These are phyloP conservation scores for Ambrosia artemisiifolia DNA, from an alignment of 129 eudicot species.

Conservation along the genomic window DNA sequence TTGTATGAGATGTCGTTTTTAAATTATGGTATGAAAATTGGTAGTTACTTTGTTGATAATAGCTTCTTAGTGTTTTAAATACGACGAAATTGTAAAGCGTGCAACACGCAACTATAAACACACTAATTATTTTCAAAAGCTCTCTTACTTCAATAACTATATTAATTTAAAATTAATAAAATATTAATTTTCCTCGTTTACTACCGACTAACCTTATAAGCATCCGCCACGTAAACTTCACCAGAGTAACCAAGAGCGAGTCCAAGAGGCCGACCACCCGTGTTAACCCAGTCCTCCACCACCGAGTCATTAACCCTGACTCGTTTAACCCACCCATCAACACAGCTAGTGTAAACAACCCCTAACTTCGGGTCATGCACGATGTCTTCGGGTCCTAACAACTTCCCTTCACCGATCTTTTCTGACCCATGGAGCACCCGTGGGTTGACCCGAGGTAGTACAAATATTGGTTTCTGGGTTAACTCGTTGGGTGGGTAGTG, in stretches of 20 bases:
- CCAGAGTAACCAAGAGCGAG: slow-evolving; percentile 49
- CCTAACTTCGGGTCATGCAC: slow-evolving; percentile 45
- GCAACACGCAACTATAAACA: too few relatives aligned
- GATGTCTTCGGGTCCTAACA: slow-evolving; percentile 73
- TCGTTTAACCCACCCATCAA: slow-evolving; percentile 82
- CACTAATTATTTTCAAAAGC: too few relatives aligned
- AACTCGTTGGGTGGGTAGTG: slow-evolving; percentile 44
- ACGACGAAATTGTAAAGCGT: too few relatives aligned
- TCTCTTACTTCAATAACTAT: background rate
- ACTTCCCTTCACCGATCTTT: slow-evolving; percentile 51
- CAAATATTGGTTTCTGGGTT: slow-evolving; percentile 14
- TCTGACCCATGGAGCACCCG: slow-evolving; percentile 54
- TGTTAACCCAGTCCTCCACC: slow-evolving; percentile 82
- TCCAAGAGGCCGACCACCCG: slow-evolving; percentile 95
- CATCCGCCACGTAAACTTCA: slow-evolving; percentile 70
- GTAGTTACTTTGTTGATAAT: too few relatives aligned
- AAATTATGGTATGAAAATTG: too few relatives aligned
- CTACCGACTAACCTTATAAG: slow-evolving; percentile 50
- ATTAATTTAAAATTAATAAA: background rate
- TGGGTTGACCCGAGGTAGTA: slow-evolving; percentile 30
- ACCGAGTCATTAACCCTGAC: slow-evolving; percentile 43
- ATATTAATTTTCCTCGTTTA: too few relatives aligned
- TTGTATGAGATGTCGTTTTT: too few relatives aligned
- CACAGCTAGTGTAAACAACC: slow-evolving; percentile 64
- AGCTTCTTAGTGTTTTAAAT: too few relatives aligned